Evolutionary conservation across 225 moss, liverwort and hornwort genomes (phyloP), one percentile per base, ranked within the genome.

Genomic region (Neckera pumila): DNA sequence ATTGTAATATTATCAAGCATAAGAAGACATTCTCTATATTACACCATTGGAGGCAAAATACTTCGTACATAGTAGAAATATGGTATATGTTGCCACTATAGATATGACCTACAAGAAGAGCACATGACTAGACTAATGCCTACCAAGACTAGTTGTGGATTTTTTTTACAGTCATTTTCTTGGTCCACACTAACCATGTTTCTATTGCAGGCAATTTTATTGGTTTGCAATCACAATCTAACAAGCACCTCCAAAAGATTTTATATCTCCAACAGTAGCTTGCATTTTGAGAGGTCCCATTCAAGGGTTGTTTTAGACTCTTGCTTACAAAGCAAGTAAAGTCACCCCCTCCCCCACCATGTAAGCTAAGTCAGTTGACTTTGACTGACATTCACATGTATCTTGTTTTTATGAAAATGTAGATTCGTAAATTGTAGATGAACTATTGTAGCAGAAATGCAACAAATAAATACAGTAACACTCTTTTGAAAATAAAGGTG

Each of bases 331-430:
- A 8, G 6, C 12, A 80, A 30, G 7, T 14, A 11, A 80, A 57
- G 19, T n/a, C 13, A 2, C 30, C 23, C 0, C 14, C 0, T 21
- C 0, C 15, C 1, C 0, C 45, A 8, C 45, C 7, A n/a, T 3
- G 2, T 9, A 19, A 59, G 9, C 13, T 1, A 80, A 40, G n/a
- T 42, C 30, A 8, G 1, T 19, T 8, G 2, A 79, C 7, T 40
- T 30, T 40, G 59, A 59, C 0, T 12, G 1, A 58, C 12, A 40
- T 8, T 12, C 5, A 79, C 0, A 0, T 56, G 7, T 6, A 56
- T n/a, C 3, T 0, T 56, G 4, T 56, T 56, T 2, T 25, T n/a
- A 17, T 16, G 11, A 57, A 57, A 54, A 15, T 2, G 3, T 34
- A 34, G 21, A 8, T 51, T 14, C 0, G 0, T 56, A 19, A 58